Evolutionary conservation across 2,329 filamentous ascomycete genomes (phyloP), one percentile per base, ranked within the genome.

Genomic region (Beauveria sp.): DNA sequence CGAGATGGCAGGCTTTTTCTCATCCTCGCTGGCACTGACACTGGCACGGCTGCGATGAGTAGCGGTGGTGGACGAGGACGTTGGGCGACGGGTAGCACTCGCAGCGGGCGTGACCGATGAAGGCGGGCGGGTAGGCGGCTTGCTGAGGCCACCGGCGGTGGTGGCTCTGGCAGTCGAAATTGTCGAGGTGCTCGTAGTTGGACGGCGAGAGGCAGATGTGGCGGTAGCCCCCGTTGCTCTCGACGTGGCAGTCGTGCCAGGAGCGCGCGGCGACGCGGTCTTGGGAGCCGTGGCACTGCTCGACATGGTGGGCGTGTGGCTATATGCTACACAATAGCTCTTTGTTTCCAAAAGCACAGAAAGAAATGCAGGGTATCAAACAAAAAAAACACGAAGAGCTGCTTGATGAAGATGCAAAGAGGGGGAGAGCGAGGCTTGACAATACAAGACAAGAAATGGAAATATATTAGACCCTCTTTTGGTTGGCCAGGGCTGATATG

Each of bases 21-120:
- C 80, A 65, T 81, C 80, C 63, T 81, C 79, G 60, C 79, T 79
- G 55, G 76, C 75, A 63, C 79, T 80, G 57, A 78, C 72, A 55
- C 76, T 78, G 41, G 78, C 73, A n/a, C 77, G 77, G 52, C 78
- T 76, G 64, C 72, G 75, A 68, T 81, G 79, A 44, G 75, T 67
- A n/a, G 72, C 67, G 4, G 77, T 71, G 41, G 75, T 72, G 9
- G 75, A 66, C 6, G 70, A 67, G 18, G 72, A 71, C 6, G 70
- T 67, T 51, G 72, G 66, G 40, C 71, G 68, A 63, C 71, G 67
- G 64, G 71, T 66, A 64, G 66, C 70, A 57, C 73, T 74, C 46
- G 74, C 68, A 26, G 72, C 65, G n/a, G 69, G 66, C 20, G 72
- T 72, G 1, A 70, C 66, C 30, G 58, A 54, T 2, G 58, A n/a